A percentile compares a stretch with the other conserved stretches of the same genome.
Evolutionary conservation across 2,329 filamentous ascomycete species (phyloP).

Genomic region (Colletotrichum tabaci): DNA sequence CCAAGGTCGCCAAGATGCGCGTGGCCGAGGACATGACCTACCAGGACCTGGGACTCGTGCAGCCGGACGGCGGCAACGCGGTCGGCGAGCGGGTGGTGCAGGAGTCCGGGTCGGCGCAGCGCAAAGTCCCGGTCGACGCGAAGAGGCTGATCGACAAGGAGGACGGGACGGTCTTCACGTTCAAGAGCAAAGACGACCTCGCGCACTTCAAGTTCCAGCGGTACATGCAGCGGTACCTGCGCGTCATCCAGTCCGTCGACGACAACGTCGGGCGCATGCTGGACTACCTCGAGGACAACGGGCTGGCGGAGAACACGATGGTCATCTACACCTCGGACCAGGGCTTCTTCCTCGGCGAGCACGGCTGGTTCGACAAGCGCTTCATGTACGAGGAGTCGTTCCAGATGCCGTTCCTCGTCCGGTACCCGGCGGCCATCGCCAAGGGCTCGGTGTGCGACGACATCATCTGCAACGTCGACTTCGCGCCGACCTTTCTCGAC

Average conservation of each 20-base stretch:
- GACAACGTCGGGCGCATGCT: slow-evolving; percentile 66
- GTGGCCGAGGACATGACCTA: slow-evolving; percentile 67
- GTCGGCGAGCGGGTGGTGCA: slow-evolving; percentile 54
- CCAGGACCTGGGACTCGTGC: slow-evolving; percentile 61
- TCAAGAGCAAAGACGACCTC: slow-evolving; percentile 57
- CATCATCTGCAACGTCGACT: slow-evolving; percentile 69
- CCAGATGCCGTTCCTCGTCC: slow-evolving; percentile 69
- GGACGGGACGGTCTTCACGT: slow-evolving; percentile 62
- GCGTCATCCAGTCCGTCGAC: slow-evolving; percentile 66
- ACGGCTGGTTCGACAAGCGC: slow-evolving; percentile 72
- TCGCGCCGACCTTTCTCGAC: slow-evolving; percentile 66
- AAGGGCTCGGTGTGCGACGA: slow-evolving; percentile 59
- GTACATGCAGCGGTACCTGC: slow-evolving; percentile 70
- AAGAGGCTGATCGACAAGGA: slow-evolving; percentile 61
- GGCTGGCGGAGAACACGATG: slow-evolving; percentile 61
- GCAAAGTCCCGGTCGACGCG: slow-evolving; percentile 47
- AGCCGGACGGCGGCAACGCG: slow-evolving; percentile 63
- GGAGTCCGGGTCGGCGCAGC: slow-evolving; percentile 46
- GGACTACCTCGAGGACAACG: slow-evolving; percentile 60
- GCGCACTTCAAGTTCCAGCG: slow-evolving; percentile 70
- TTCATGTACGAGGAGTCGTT: slow-evolving; percentile 72
- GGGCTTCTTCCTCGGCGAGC: slow-evolving; percentile 70
- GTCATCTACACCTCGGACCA: slow-evolving; percentile 70
- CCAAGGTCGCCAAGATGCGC: slow-evolving; percentile 65
- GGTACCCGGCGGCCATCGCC: slow-evolving; percentile 59